A percentile compares a stretch with the other conserved stretches of the same genome.
Conservation (phyloP, 2,329 filamentous ascomycete species). For the Verticillium alfalfae region DNA sequence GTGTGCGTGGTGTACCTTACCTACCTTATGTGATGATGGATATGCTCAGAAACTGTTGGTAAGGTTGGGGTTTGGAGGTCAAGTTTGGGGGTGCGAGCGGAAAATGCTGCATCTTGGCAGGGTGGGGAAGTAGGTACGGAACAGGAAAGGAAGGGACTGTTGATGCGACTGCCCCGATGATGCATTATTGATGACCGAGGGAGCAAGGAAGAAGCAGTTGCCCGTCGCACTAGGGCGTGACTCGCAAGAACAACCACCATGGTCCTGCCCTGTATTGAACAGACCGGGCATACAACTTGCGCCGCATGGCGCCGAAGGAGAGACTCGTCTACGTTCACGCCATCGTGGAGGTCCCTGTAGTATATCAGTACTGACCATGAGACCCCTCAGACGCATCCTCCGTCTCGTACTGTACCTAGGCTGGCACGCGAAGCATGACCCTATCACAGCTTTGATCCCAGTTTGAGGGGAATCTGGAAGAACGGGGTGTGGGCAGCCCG, state of each 20-base stretch:
- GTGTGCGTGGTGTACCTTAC: no score
- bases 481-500: background rate
- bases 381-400: no score
- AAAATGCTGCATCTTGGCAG: background rate
- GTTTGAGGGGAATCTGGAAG: background rate
- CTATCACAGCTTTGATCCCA: background rate
- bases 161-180: constrained; percentile 2
- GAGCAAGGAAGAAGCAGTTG: background rate
- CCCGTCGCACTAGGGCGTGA: background rate
- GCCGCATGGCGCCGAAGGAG: no score
- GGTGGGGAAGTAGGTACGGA: background rate
- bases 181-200: background rate
- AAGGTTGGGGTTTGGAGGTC: background rate
- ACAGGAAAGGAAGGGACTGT: background rate
- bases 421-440: background rate
- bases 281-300: no score
- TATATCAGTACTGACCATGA: no score
- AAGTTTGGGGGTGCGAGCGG: background rate
- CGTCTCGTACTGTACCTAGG: no score
- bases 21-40: background rate
- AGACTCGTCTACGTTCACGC: no score
- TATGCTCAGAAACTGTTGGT: background rate
- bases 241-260: background rate
- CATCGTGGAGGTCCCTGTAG: no score
- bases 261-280: background rate